phyloP scores from a whole-genome alignment of 2,329 filamentous ascomycete genomes.

The Sporothrix sp. region DNA sequence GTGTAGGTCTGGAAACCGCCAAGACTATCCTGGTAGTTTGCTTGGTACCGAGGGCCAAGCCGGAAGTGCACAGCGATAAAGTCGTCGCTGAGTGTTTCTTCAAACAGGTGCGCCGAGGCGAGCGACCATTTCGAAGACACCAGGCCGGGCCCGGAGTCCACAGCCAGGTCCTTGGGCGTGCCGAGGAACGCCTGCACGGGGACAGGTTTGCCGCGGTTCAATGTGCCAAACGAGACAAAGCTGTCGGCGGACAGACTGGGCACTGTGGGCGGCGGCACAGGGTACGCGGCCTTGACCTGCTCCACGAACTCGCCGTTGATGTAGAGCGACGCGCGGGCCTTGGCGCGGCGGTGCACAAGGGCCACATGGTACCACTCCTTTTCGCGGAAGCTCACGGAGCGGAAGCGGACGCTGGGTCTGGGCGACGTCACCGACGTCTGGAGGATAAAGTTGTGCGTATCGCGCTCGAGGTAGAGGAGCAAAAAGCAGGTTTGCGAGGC shows the following conservation, averaged over 20 bases:
- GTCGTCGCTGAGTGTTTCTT: conserved; percentile 82
- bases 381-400: conserved; percentile 65
- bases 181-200: conserved; percentile 88
- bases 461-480: conserved; percentile 85
- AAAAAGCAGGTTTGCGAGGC: conserved; percentile 86
- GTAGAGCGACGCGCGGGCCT: conserved; percentile 76
- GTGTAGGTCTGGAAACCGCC: conserved; percentile 95
- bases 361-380: conserved; percentile 88
- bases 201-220: conserved; percentile 39
- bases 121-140: conserved; percentile 78
- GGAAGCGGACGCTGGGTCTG: conserved; percentile 87
- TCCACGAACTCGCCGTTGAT: conserved; percentile 91
- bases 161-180: conserved; percentile 79
- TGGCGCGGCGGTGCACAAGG: conserved; percentile 72
- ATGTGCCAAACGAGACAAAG: conserved; percentile 59
- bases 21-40: conserved; percentile 93
- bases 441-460: conserved; percentile 87
- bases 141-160: conserved; percentile 60
- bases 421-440: conserved; percentile 86
- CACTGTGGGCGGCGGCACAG: conserved; percentile 56
- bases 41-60: conserved; percentile 81
- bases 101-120: conserved; percentile 80
- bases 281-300: conserved; percentile 82
- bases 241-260: conserved; percentile 54
- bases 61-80: conserved; percentile 83